Conservation (phyloP, 208 protist genomes). For the Herpetomonas samuelpessoai region DNA sequence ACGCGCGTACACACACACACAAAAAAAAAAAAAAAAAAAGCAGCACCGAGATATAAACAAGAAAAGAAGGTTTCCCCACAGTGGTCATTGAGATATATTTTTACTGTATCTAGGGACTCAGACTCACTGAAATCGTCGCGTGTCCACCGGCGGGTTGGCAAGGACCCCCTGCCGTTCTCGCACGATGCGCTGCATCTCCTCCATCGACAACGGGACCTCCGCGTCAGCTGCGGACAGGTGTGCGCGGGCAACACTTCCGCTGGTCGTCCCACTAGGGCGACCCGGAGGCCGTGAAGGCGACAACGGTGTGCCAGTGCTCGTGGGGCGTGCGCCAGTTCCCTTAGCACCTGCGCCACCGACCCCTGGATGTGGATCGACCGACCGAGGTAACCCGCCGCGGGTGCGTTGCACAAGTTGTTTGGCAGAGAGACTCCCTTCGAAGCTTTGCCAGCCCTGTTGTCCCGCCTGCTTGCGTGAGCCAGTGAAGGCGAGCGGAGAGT, state of each 20-base stretch:
- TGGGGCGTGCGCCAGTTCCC: too few species aligned
- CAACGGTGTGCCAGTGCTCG: too few species aligned
- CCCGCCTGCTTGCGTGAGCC: background rate
- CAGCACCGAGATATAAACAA: slow-evolving; percentile 8
- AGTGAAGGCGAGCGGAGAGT: too few species aligned
- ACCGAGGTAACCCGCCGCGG: background rate
- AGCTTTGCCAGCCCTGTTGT: too few species aligned
- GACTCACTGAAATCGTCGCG: background rate
- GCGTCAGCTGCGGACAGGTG: background rate
- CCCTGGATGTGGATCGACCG: background rate
- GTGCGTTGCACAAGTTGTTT: background rate
- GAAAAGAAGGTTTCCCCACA: background rate
- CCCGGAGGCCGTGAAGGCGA: too few species aligned
- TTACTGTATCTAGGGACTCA: background rate
- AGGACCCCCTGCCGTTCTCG: slow-evolving; percentile 1
- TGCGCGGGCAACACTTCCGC: too few species aligned
- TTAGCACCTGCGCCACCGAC: too few species aligned
- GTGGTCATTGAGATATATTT: background rate
- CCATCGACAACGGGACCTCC: background rate
- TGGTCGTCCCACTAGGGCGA: too few species aligned
- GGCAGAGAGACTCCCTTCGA: background rate
- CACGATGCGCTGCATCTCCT: slow-evolving; percentile 21
- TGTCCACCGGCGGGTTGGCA: too few species aligned
- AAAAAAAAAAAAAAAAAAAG: too few species aligned
- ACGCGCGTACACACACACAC: background rate